Evolutionary conservation across 2,329 filamentous ascomycete species (phyloP).

Genomic region (Sphaerulina vaccinii): DNA sequence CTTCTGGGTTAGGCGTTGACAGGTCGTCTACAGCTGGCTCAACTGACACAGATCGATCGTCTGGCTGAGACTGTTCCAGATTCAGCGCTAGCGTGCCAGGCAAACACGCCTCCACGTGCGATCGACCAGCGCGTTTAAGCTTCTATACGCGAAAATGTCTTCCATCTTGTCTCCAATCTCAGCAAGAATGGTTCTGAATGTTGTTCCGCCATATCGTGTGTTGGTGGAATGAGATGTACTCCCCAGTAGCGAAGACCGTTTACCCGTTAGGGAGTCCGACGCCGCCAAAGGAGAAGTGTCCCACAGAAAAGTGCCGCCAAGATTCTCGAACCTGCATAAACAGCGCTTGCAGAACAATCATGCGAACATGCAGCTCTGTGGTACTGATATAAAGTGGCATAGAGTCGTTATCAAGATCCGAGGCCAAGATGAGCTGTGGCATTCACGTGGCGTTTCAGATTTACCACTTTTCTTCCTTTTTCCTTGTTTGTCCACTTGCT

Average conservation of each 20-base stretch:
- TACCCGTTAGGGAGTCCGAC: neutral
- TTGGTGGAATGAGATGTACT: neutral
- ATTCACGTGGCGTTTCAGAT: neutral
- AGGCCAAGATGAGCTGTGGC: neutral
- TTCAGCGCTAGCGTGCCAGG: neutral
- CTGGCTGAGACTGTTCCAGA: neutral
- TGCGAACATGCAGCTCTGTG: neutral
- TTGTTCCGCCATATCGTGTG: neutral
- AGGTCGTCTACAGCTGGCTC: neutral
- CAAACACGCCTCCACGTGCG: neutral
- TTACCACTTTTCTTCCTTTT: neutral
- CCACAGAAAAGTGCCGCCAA: neutral
- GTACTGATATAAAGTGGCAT: neutral
- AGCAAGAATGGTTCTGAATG: neutral
- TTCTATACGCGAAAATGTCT: neutral
- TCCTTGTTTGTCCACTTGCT: neutral
- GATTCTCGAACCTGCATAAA: neutral
- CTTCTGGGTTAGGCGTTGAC: neutral
- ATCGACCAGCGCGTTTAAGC: neutral
- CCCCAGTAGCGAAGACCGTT: neutral
- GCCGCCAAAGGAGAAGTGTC: neutral
- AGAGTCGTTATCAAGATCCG: neutral
- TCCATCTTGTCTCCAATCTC: neutral
- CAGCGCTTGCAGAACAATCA: neutral
- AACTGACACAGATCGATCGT: neutral